These are phyloP conservation scores for Maudiozyma serrabonitensis DNA, from an alignment of 805 yeast species.

Conservation along the genomic window DNA sequence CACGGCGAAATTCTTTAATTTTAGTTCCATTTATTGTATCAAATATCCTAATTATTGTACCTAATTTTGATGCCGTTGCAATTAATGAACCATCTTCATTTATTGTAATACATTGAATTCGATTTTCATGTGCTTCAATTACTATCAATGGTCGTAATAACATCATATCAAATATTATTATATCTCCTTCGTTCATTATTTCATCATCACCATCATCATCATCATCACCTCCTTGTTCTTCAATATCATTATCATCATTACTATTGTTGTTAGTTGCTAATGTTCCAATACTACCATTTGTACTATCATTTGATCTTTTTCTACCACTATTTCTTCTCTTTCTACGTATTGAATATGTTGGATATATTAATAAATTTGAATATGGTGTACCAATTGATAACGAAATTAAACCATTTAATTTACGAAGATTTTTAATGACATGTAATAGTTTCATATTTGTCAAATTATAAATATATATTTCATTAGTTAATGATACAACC, in stretches of 20 bases:
- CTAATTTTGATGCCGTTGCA: conserved; percentile 69
- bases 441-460: conserved; percentile 56
- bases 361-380: conserved; percentile 55
- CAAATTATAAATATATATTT: conserved; percentile 62
- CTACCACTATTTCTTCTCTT: background rate
- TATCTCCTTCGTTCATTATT: conserved; percentile 39
- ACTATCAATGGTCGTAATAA: conserved; percentile 55
- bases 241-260: background rate
- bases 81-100: conserved; percentile 55
- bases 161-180: conserved; percentile 52
- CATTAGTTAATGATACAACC: conserved; percentile 51
- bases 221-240: background rate
- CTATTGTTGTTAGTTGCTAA: background rate
- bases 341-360: conserved; percentile 56
- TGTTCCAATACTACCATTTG: background rate
- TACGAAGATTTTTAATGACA: conserved; percentile 10
- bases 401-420: conserved; percentile 48
- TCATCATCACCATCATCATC: background rate
- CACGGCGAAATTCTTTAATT: conserved; percentile 58
- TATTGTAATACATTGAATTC: conserved; percentile 49
- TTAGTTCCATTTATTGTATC: conserved; percentile 49
- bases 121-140: conserved; percentile 64
- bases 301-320: background rate
- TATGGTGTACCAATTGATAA: conserved; percentile 41
- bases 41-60: conserved; percentile 67